Base-by-base conservation (phyloP, 129 eudicot species). In the Apium graveolens region DNA sequence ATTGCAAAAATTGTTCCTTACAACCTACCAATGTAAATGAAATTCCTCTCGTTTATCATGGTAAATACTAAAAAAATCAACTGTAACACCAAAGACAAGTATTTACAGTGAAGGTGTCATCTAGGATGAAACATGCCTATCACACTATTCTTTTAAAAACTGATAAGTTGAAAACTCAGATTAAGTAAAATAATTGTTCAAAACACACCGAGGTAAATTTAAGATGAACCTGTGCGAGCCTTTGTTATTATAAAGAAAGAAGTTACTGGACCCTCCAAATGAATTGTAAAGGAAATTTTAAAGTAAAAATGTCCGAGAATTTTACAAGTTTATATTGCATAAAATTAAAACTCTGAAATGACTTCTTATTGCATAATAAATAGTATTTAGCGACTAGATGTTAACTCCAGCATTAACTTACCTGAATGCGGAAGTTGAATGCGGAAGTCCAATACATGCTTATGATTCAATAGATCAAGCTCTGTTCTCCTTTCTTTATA, bases 381-480 rank as follows among this genome's bases (percentile, higher is more conserved):
- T 2, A 27, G 13, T 9, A 5, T 2, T 3, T 65, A 65, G 38
- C 38, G 3, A 60, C 68, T 31, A 16, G 24, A 70, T n/a, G 49
- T n/a, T 78, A 35, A 24, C 74, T 49, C 70, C 57, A 60, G 13
- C 5, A 9, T 57, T 41, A 49, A 53, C 84, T 87, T 77, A 91
- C 98, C 97, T 95, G 99, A 82, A 95, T 90, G n/a, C 99, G 96
- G n/a, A n/a, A n/a, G 75, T 92, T 95, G 97, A 80, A 86, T 86
- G 63, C 90, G 84, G 81, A 95, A 95, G 48, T 85, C 83, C n/a
- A 96, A 88, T 53, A 95, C 97, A 4, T 87, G 92, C 72, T 82
- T 83, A 70, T 76, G 77, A 84, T 84, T 88, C 66, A 78, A 75
- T 82, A 95, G 79, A 63, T 42, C 68, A 73, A 95, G 86, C 70